A percentile compares a stretch with the other conserved stretches of the same genome.
These are phyloP conservation scores for Trapa bicornis DNA, from an alignment of 345 rosid genomes.

Conservation along the genomic window DNA sequence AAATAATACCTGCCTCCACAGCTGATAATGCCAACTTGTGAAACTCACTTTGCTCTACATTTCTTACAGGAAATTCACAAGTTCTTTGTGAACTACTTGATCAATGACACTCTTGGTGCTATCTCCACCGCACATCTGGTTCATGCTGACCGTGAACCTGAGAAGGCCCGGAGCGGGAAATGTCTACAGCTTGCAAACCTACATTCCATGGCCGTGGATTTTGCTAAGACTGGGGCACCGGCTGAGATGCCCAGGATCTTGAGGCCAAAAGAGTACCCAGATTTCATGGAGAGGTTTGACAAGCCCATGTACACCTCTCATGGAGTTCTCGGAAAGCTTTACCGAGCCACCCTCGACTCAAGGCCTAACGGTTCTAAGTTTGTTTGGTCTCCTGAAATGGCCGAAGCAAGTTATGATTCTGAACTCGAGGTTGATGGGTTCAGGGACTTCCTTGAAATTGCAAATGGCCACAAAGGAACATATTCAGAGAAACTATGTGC, in stretches of 20 bases:
- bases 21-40: background rate
- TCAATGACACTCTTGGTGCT: constrained; percentile 74
- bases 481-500: constrained; percentile 49
- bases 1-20: background rate
- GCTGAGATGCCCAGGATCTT: constrained; percentile 77
- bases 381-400: constrained; percentile 27
- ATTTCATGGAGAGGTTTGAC: constrained; percentile 71
- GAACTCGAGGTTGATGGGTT: constrained; percentile 68
- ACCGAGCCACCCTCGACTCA: constrained; percentile 39
- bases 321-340: constrained; percentile 67
- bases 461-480: constrained; percentile 37
- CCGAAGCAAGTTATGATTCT: constrained; percentile 35
- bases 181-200: constrained; percentile 73
- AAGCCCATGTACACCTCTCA: constrained; percentile 48
- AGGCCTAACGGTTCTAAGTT: constrained; percentile 17
- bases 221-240: constrained; percentile 87
- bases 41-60: background rate
- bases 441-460: constrained; percentile 31
- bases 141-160: constrained; percentile 75
- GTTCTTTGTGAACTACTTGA: constrained; percentile 81
- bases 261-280: constrained; percentile 80
- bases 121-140: constrained; percentile 88
- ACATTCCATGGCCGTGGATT: constrained; percentile 93
- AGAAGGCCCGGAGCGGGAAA: constrained; percentile 53
- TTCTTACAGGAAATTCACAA: constrained; percentile 68